These are phyloP conservation scores for Arachnopeziza araneosa DNA, from an alignment of 2,329 filamentous ascomycete genomes.

Conservation along the genomic window DNA sequence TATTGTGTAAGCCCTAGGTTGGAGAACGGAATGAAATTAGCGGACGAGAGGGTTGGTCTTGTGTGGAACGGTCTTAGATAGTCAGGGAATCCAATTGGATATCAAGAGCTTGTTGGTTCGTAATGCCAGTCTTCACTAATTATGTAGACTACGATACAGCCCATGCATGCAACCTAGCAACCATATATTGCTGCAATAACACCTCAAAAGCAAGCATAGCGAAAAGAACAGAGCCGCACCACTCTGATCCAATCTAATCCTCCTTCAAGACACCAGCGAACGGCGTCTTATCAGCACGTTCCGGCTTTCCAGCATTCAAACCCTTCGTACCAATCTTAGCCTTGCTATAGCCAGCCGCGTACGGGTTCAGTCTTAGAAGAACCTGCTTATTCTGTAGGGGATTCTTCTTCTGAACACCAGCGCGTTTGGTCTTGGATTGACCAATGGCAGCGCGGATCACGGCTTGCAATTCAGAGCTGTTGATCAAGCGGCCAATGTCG, in stretches of 20 bases:
- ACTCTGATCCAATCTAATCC: constrained; percentile 40
- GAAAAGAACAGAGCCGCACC: constrained; percentile 3
- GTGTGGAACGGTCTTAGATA: too few relatives aligned
- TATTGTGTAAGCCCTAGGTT: too few relatives aligned
- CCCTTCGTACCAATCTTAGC: constrained; percentile 73
- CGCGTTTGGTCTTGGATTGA: constrained; percentile 82
- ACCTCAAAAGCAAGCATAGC: constrained; percentile 1
- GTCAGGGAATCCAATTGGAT: too few relatives aligned
- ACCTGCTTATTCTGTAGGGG: constrained; percentile 98
- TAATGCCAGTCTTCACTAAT: not conserved
- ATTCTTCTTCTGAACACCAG: constrained; percentile 98
- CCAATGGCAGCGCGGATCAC: constrained; percentile 91
- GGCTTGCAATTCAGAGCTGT: constrained; percentile 97
- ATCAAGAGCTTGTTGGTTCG: too few relatives aligned
- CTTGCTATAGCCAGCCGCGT: constrained; percentile 86
- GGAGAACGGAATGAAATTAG: too few relatives aligned
- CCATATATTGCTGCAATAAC: not conserved
- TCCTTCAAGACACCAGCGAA: constrained; percentile 42
- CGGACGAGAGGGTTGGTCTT: too few relatives aligned
- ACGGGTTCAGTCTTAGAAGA: constrained; percentile 96
- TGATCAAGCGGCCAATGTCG: constrained; percentile 96
- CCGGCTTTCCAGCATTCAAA: constrained; percentile 56
- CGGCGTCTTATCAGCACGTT: constrained; percentile 28
- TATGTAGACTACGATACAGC: not conserved
- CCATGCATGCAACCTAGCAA: constrained; percentile 2